Evolutionary conservation across 208 protist species (phyloP).

Genomic region (Trypanosoma avium): DNA sequence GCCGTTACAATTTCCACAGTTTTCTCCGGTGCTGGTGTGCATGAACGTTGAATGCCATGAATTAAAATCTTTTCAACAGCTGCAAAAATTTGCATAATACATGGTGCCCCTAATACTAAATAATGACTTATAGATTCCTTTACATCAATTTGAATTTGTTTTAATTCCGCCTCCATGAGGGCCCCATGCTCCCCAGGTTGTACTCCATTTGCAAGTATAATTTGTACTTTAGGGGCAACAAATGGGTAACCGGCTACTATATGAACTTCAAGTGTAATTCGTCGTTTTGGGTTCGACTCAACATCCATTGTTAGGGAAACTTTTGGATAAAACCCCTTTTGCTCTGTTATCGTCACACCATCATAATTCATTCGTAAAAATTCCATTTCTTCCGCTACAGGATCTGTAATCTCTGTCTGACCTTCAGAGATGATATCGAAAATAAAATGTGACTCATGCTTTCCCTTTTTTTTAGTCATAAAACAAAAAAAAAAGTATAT

Average conservation of each 20-base stretch:
- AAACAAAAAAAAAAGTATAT: slow-evolving; percentile 4
- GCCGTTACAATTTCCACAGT: slow-evolving; percentile 16
- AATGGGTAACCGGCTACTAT: slow-evolving; percentile 72
- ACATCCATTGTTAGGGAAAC: slow-evolving; percentile 49
- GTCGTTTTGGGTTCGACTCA: slow-evolving; percentile 33
- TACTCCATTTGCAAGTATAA: slow-evolving; percentile 37
- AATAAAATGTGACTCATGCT: slow-evolving; percentile 7
- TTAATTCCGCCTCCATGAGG: slow-evolving; percentile 40
- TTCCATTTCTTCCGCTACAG: slow-evolving; percentile 71
- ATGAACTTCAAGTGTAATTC: slow-evolving; percentile 50
- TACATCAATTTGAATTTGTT: slow-evolving; percentile 49
- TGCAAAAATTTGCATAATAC: slow-evolving; percentile 73
- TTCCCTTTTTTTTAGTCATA: neutral
- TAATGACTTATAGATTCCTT: slow-evolving; percentile 57
- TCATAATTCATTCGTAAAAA: slow-evolving; percentile 65
- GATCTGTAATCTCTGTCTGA: slow-evolving; percentile 42
- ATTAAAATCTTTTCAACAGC: slow-evolving; percentile 49
- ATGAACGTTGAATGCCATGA: slow-evolving; percentile 16
- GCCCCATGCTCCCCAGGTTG: slow-evolving; percentile 26
- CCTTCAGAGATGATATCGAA: slow-evolving; percentile 54
- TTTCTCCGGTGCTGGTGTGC: slow-evolving; percentile 5
- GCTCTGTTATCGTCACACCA: slow-evolving; percentile 42
- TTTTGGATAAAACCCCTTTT: slow-evolving; percentile 42
- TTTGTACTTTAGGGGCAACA: slow-evolving; percentile 47
- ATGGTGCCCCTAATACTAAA: slow-evolving; percentile 47